phyloP scores from a whole-genome alignment of 2,329 filamentous ascomycete genomes.

The Aspergillus fumigatiaffinis region DNA sequence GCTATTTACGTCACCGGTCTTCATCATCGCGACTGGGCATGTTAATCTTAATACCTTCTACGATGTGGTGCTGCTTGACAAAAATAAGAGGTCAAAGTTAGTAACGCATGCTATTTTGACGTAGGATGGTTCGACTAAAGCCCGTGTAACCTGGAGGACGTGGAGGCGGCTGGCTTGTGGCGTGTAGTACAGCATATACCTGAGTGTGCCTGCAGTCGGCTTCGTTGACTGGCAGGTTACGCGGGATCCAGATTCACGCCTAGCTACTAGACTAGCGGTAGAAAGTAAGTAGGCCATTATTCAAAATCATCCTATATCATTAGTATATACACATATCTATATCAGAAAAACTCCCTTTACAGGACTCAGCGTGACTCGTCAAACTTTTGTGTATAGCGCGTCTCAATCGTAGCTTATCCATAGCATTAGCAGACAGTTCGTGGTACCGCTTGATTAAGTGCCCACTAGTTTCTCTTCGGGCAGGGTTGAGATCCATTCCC shows the following conservation, averaged over 20 bases:
- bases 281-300: not conserved
- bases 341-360: not conserved
- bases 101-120: not conserved
- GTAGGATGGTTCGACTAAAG: not conserved
- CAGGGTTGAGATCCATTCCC: not conserved
- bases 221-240: too few relatives aligned
- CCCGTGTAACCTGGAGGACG: not conserved
- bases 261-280: not conserved
- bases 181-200: not conserved
- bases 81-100: not conserved
- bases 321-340: slow-evolving; percentile 5
- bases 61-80: not conserved
- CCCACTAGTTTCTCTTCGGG: not conserved
- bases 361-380: not conserved
- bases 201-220: too few relatives aligned
- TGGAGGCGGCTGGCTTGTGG: not conserved
- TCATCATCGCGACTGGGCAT: not conserved
- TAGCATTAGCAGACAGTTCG: not conserved
- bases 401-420: not conserved
- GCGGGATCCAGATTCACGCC: too few relatives aligned
- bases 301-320: slow-evolving; percentile 1
- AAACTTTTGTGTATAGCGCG: not conserved
- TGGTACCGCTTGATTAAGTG: not conserved
- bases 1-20: not conserved
- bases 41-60: not conserved